Evolutionary conservation across 2,329 filamentous ascomycete genomes (phyloP).

Genomic region (Cyphellophora attinorum): DNA sequence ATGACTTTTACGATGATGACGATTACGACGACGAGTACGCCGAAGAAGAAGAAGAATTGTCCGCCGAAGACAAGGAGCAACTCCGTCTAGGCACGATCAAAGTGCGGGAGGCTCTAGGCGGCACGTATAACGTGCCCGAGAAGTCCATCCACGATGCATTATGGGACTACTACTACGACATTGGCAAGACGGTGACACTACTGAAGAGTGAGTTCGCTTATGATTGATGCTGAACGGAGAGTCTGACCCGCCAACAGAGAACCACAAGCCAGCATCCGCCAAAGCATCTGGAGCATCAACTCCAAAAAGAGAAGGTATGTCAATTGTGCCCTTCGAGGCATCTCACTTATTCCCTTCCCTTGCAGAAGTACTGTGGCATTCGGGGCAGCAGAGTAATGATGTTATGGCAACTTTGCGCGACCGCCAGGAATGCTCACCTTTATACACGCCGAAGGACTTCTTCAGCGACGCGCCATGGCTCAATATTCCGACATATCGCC

Average conservation of each 20-base stretch:
- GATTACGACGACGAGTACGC: conserved; percentile 31
- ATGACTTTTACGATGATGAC: conserved; percentile 30
- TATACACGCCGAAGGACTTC: conserved; percentile 53
- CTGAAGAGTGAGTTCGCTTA: conserved; percentile 50
- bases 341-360: too few relatives aligned
- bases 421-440: too few relatives aligned
- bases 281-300: background rate
- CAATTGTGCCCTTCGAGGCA: background rate
- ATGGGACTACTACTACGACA: conserved; percentile 94
- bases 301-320: background rate
- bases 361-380: too few relatives aligned
- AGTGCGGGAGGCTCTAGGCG: conserved; percentile 58
- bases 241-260: conserved; percentile 6
- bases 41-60: conserved; percentile 20
- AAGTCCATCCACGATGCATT: conserved; percentile 78
- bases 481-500: conserved; percentile 56
- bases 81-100: conserved; percentile 58
- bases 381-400: too few relatives aligned
- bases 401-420: too few relatives aligned
- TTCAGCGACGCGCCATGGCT: conserved; percentile 85
- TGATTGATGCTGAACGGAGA: conserved; percentile 1
- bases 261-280: conserved; percentile 10
- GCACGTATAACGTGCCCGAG: conserved; percentile 52
- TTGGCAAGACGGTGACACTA: conserved; percentile 75
- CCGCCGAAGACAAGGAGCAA: conserved; percentile 38